Conservation (phyloP, 805 yeast genomes). For the Kuraishia piskuri region DNA sequence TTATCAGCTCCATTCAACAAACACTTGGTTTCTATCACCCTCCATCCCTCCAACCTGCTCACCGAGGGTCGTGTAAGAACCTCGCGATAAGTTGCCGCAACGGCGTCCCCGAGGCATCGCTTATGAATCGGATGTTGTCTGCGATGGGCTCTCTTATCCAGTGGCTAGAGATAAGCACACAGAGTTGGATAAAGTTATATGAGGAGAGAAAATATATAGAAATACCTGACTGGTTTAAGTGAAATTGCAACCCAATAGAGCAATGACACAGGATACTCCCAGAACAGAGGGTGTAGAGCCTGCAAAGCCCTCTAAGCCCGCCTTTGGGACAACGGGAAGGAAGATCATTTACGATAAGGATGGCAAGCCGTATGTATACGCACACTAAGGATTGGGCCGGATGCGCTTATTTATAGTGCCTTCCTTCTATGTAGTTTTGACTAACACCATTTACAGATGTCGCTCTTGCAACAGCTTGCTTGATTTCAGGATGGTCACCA, state of each 20-base stretch:
- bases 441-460: conserved; percentile 31
- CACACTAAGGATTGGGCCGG: too few relatives aligned
- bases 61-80: too few relatives aligned
- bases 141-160: neutral
- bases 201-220: neutral
- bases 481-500: conserved; percentile 65
- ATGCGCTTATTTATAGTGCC: too few relatives aligned
- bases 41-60: too few relatives aligned
- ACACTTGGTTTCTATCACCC: too few relatives aligned
- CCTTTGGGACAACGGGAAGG: conserved; percentile 51
- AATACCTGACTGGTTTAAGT: neutral
- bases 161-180: neutral
- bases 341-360: conserved; percentile 73
- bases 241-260: too few relatives aligned
- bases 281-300: neutral
- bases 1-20: too few relatives aligned
- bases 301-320: conserved; percentile 23
- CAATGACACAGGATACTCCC: neutral
- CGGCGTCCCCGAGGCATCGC: neutral
- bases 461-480: conserved; percentile 78
- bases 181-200: neutral
- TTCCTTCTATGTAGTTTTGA: too few relatives aligned
- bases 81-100: neutral
- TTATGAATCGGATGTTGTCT: neutral
- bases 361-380: conserved; percentile 84